phyloP scores from a whole-genome alignment of 352 stramenopile species.

The Pythium chondricola region DNA sequence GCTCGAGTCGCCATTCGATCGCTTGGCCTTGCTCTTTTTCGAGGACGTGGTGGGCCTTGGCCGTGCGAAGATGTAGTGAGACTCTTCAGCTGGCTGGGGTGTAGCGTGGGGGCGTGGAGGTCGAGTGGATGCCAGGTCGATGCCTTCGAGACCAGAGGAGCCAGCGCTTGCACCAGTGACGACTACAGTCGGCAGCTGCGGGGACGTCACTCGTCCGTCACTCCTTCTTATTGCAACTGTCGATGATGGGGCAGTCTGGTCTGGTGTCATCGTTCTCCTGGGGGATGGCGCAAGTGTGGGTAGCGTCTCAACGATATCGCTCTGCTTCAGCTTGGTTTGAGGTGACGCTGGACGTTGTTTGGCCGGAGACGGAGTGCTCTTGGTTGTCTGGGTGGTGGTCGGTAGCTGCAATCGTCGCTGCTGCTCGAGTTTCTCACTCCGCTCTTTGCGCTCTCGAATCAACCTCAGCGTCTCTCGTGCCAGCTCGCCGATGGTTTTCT shows the following conservation, averaged over 20 bases:
- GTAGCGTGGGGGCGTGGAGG: background rate
- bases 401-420: background rate
- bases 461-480: slow-evolving; percentile 51
- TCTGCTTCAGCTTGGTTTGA: too few relatives aligned
- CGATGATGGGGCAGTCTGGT: too few relatives aligned
- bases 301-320: too few relatives aligned
- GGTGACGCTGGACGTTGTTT: too few relatives aligned
- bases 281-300: too few relatives aligned
- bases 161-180: background rate
- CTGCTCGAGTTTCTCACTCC: background rate
- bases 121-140: slow-evolving; percentile 15
- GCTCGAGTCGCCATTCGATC: background rate
- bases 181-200: background rate
- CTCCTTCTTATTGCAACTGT: too few relatives aligned
- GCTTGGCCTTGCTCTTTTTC: slow-evolving; percentile 11
- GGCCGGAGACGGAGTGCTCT: too few relatives aligned
- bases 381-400: too few relatives aligned
- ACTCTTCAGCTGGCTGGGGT: background rate
- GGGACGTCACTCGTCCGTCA: too few relatives aligned
- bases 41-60: slow-evolving; percentile 27
- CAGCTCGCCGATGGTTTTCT: slow-evolving; percentile 55
- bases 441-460: slow-evolving; percentile 34
- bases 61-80: slow-evolving; percentile 43
- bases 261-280: too few relatives aligned
- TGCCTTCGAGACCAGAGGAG: background rate